phyloP scores from a whole-genome alignment of 805 yeast species.

The Saccharomycopsis olivae region DNA sequence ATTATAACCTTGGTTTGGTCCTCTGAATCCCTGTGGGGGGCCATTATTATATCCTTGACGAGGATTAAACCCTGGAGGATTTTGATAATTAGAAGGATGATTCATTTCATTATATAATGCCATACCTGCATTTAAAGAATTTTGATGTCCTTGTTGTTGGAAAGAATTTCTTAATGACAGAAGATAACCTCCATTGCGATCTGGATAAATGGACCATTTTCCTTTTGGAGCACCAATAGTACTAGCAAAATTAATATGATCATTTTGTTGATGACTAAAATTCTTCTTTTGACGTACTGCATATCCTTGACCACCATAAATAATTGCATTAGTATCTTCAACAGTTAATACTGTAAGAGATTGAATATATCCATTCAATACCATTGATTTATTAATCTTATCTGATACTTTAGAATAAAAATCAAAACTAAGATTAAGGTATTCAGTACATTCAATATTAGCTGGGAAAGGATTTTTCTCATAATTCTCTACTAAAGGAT shows the following conservation, averaged over 20 bases:
- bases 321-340: constrained; percentile 56
- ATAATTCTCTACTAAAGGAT: constrained; percentile 34
- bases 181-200: constrained; percentile 19
- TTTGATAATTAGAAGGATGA: too few relatives aligned
- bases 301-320: constrained; percentile 32
- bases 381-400: constrained; percentile 56
- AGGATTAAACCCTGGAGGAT: too few relatives aligned
- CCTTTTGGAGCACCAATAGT: constrained; percentile 18
- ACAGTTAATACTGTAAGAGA: constrained; percentile 49
- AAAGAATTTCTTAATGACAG: constrained; percentile 6
- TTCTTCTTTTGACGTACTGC: constrained; percentile 23
- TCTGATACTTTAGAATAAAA: constrained; percentile 45
- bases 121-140: constrained; percentile 9
- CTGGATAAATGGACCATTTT: not conserved
- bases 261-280: constrained; percentile 18
- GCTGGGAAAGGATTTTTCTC: constrained; percentile 31
- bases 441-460: constrained; percentile 30
- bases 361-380: constrained; percentile 68
- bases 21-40: too few relatives aligned
- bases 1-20: too few relatives aligned
- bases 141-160: constrained; percentile 13
- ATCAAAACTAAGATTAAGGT: constrained; percentile 26
- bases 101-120: not conserved
- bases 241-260: constrained; percentile 17
- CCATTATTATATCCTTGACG: too few relatives aligned